A percentile compares a stretch with the other conserved stretches of the same genome.
These are phyloP conservation scores for Exophiala bonariae DNA, from an alignment of 2,329 filamentous ascomycete species.

Conservation along the genomic window DNA sequence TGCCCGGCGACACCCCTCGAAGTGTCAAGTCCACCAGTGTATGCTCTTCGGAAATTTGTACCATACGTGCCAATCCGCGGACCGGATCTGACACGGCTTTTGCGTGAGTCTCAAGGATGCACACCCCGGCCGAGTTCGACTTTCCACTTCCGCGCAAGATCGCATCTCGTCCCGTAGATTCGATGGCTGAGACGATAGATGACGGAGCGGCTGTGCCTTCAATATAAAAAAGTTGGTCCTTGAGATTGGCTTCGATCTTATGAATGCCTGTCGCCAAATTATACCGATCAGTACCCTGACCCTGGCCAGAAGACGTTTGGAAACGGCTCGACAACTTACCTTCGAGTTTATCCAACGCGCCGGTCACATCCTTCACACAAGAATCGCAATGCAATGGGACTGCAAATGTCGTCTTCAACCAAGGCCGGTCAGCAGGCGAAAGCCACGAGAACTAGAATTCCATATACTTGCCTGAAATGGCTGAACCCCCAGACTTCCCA, in stretches of 20 bases:
- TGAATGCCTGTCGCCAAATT: slow-evolving; percentile 62
- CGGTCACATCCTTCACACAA: slow-evolving; percentile 84
- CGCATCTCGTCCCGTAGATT: slow-evolving; percentile 86
- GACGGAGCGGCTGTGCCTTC: slow-evolving; percentile 89
- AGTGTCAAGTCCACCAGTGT: slow-evolving; percentile 88
- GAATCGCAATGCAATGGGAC: slow-evolving; percentile 89
- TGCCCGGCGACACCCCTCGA: slow-evolving; percentile 76
- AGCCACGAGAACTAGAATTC: neutral
- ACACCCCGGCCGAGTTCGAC: slow-evolving; percentile 90
- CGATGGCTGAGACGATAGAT: slow-evolving; percentile 82
- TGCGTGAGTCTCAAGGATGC: slow-evolving; percentile 87
- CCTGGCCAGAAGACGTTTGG: neutral
- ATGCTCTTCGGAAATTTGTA: slow-evolving; percentile 76
- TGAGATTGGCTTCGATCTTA: slow-evolving; percentile 78
- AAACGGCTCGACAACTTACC: slow-evolving; percentile 44
- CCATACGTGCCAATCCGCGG: slow-evolving; percentile 86
- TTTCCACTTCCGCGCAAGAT: slow-evolving; percentile 87
- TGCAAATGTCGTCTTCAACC: slow-evolving; percentile 78
- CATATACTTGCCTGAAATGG: slow-evolving; percentile 44
- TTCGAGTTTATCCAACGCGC: slow-evolving; percentile 71
- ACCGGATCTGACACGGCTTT: slow-evolving; percentile 65
- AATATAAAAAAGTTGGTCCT: slow-evolving; percentile 79
- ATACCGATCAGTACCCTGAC: slow-evolving; percentile 9
- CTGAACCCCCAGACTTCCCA: slow-evolving; percentile 37
- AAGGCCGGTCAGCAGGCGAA: slow-evolving; percentile 1